Base-by-base conservation (phyloP, 2,329 filamentous ascomycete species). In the Pyricularia grisea region DNA sequence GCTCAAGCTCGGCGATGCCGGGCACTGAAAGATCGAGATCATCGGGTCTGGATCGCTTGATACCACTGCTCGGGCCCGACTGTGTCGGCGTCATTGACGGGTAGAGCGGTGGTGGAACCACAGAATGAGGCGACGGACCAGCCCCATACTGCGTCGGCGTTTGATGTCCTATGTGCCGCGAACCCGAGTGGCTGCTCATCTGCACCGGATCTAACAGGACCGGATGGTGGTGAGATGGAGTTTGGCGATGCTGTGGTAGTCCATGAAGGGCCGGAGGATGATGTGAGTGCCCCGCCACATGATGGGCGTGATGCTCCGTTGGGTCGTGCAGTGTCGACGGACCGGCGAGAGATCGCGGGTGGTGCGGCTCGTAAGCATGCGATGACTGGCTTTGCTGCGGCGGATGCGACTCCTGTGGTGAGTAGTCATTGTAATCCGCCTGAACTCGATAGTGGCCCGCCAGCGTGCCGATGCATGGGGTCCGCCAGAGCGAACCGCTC, bases 401-500 rank as follows among this genome's bases (percentile, higher is more conserved):
- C 81, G 87, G 81, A 82, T 89, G 86, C 80, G 84, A 84, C 77
- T 85, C 86, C 82, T 90, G 89, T 78, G 87, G 83, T 81, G 88
- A 85, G 82, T 91, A 92, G 79, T 90, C 87, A 86, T 90, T 87
- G 84, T 90, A 90, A 83, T 89, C 87, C 79, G 82, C 78, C 77
- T 84, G 85, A 81, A 87, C 84, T 85, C 88, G 87, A 84, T 92
- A 92, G 81, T 89, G 88, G 85, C 87, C 85, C 85, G 88, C 88
- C 87, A 91, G 87, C 83, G 87, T 90, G 86, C 82, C 86, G 81
- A 86, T 86, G 81, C 88, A 90, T 90, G 85, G 87, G 87, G 87
- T 85, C 87, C 87, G 88, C 89, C 88, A 91, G 89, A 91, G 88
- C 88, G 85, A 85, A 81, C 83, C 88, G 88, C 89, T 87, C 88